Conservation (phyloP, 306 rosid species). For the Corylus heterophylla region DNA sequence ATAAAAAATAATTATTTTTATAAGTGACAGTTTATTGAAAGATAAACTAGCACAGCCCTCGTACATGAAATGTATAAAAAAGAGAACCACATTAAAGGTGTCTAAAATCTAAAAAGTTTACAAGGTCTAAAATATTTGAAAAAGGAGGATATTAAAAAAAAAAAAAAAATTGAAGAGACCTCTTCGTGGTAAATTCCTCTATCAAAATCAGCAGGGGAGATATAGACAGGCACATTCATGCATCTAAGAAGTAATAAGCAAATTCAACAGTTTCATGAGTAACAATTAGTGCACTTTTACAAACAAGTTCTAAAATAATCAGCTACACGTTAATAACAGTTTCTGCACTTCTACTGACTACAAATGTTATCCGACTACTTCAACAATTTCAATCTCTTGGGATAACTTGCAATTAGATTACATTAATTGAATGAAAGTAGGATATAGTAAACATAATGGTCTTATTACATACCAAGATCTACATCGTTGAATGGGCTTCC, state of each 20-base stretch:
- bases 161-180: neutral
- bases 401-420: neutral
- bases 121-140: too few relatives aligned
- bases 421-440: neutral
- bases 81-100: too few relatives aligned
- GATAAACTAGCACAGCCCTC: too few relatives aligned
- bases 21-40: too few relatives aligned
- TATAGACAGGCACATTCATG: neutral
- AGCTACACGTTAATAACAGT: neutral
- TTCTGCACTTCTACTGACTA: neutral
- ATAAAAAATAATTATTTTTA: neutral
- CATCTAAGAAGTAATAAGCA: neutral
- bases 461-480: conserved; percentile 68
- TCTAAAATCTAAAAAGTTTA: too few relatives aligned
- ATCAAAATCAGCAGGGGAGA: neutral
- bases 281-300: neutral
- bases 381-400: neutral
- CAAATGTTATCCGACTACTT: neutral
- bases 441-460: neutral
- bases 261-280: neutral
- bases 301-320: neutral
- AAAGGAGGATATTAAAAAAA: too few relatives aligned
- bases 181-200: neutral
- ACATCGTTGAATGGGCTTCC: conserved; percentile 97
- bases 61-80: too few relatives aligned